phyloP scores from a whole-genome alignment of 2,329 filamentous ascomycete species.

The Diaporthe capsici region DNA sequence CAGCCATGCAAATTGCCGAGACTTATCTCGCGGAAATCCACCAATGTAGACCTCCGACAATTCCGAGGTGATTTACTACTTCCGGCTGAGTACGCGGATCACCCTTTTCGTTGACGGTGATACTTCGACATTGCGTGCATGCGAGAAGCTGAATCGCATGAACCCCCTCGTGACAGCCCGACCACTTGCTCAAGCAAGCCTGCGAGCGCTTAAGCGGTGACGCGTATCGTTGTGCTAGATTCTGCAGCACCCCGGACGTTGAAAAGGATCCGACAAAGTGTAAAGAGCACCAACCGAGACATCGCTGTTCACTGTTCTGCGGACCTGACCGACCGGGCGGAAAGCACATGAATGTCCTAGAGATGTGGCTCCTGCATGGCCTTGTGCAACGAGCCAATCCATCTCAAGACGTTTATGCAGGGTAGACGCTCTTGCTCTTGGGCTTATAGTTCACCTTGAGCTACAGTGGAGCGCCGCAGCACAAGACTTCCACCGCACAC shows the following conservation, averaged over 20 bases:
- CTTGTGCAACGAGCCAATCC: conserved; percentile 25
- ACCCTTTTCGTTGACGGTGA: conserved; percentile 16
- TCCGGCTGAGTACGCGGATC: conserved; percentile 18
- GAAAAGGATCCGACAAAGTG: background rate
- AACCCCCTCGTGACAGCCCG: background rate
- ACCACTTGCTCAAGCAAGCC: background rate
- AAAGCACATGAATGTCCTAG: conserved; percentile 5
- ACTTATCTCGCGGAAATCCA: conserved; percentile 9
- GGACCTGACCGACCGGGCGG: conserved; percentile 19
- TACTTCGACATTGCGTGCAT: background rate
- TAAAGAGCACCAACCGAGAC: conserved; percentile 1
- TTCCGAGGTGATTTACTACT: conserved; percentile 5
- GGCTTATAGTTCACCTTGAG: background rate
- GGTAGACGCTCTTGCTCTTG: conserved; percentile 7
- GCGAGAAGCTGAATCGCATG: background rate
- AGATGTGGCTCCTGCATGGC: conserved; percentile 21
- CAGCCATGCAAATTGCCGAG: conserved; percentile 23
- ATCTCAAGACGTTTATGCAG: conserved; percentile 19
- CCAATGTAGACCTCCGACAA: background rate
- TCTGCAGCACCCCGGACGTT: background rate
- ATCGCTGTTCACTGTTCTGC: background rate
- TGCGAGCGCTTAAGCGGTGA: background rate
- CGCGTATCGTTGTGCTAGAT: background rate
- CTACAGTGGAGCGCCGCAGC: background rate
- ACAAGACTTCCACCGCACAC: conserved; percentile 5